A percentile compares a stretch with the other conserved stretches of the same genome.
Evolutionary conservation across 768 basidiomycete genomes (phyloP).

Genomic region (Rhodotorula kratochvilovae): DNA sequence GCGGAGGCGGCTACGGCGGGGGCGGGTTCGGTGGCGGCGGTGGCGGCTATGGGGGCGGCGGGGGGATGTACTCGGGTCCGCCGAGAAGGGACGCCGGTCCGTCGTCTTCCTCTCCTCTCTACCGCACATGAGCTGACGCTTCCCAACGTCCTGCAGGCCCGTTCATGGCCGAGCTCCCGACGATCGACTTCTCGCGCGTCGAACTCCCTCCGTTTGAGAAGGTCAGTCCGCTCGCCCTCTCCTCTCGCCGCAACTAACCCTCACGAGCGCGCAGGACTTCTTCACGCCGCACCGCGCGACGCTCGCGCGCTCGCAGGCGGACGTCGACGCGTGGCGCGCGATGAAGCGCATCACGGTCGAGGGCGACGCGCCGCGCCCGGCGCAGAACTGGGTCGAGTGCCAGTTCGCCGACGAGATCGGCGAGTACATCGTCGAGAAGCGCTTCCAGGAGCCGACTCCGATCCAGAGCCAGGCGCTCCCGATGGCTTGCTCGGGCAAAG

Average conservation of each 20-base stretch:
- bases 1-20: background rate
- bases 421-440: conserved; percentile 74
- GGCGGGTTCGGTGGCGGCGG: background rate
- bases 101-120: background rate
- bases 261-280: background rate
- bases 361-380: conserved; percentile 86
- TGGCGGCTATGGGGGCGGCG: background rate
- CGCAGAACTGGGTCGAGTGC: conserved; percentile 72
- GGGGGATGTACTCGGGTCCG: background rate
- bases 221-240: background rate
- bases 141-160: background rate
- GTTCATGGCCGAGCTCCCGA: background rate
- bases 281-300: conserved; percentile 73
- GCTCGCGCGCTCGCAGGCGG: conserved; percentile 62
- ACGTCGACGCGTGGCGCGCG: conserved; percentile 70
- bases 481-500: conserved; percentile 81
- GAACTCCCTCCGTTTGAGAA: background rate
- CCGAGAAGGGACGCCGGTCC: background rate
- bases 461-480: conserved; percentile 97
- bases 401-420: background rate
- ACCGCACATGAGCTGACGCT: background rate
- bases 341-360: conserved; percentile 75
- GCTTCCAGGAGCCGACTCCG: conserved; percentile 75
- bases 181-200: background rate
- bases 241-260: background rate